Base-by-base conservation (phyloP, 345 rosid species). In the Corchorus capsularis region DNA sequence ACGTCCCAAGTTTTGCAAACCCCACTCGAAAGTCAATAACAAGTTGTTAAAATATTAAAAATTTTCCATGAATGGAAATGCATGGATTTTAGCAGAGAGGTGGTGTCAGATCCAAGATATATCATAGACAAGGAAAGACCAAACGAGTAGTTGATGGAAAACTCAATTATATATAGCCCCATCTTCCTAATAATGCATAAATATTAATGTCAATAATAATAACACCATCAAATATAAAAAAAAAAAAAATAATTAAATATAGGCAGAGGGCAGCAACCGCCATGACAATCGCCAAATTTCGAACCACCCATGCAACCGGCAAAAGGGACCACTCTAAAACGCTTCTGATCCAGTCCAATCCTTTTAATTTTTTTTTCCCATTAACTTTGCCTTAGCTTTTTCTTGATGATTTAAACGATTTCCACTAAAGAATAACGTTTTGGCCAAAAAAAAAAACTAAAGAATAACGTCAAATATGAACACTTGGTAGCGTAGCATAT, bases 21-120 rank as follows among this genome's bases (percentile, higher is more conserved):
- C 27, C 27, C 27, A 27, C 27, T 27, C 27, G 1, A 27, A 27
- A 39, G 43, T 4, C 43, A 39, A 3, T 9, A 5, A 39, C 32
- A 43, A 5, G 35, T 56, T 34, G 63, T 50, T 32, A 20, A 74
- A 43, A 50, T 37, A 60, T 12, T 17, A 17, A 65, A 13, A 49
- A 3, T 55, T 78, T 62, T 17, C 72, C 72, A 71, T 46, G 1
- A 13, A 72, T 49, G 61, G 74, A 61, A 62, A 61, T 49, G 72
- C 83, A 71, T 79, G 69, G 47, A 65, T 15, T 47, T 73, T 63
- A 78, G 43, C 67, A 64, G n/a, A 39, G 63, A 27, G 27, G 27
- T 27, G 27, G 13, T 39, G 79, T 76, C 68, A 76, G 84, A 80
- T 75, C 75, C 80, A 72, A 78, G 69, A 61, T 66, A 61, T 66